phyloP scores from a whole-genome alignment of 2,329 filamentous ascomycete genomes.

The Botryotinia globosa region DNA sequence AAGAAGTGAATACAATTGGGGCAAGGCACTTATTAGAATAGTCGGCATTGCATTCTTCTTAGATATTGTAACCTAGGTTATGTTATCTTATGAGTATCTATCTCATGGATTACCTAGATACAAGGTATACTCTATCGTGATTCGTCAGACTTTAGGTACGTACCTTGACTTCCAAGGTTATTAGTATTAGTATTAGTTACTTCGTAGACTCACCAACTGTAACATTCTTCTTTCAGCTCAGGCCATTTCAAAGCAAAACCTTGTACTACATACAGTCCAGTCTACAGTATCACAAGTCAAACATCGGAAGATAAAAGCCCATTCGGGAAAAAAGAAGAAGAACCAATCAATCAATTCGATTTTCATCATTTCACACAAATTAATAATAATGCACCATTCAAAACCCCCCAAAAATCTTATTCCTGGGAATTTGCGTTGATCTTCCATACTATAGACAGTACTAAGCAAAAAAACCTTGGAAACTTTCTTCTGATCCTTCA shows the following conservation, averaged over 20 bases:
- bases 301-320: not conserved
- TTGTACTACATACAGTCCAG: no score
- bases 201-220: no score
- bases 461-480: constrained; percentile 1
- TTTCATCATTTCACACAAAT: not conserved
- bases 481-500: constrained; percentile 8
- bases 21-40: no score
- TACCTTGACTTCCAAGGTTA: no score
- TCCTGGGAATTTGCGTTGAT: not conserved
- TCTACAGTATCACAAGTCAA: not conserved
- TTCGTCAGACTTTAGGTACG: no score
- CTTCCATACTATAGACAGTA: not conserved
- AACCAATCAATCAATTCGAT: not conserved
- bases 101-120: no score
- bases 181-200: no score
- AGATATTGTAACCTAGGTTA: not conserved
- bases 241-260: not conserved
- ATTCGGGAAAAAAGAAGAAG: not conserved
- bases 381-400: not conserved
- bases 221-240: not conserved
- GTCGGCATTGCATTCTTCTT: not conserved
- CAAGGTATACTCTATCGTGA: no score
- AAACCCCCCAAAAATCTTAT: not conserved
- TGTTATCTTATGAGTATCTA: no score
- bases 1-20: not conserved